A percentile compares a stretch with the other conserved stretches of the same genome.
phyloP scores from a whole-genome alignment of 1,284 basidiomycete genomes.

The Naganishia sp. region DNA sequence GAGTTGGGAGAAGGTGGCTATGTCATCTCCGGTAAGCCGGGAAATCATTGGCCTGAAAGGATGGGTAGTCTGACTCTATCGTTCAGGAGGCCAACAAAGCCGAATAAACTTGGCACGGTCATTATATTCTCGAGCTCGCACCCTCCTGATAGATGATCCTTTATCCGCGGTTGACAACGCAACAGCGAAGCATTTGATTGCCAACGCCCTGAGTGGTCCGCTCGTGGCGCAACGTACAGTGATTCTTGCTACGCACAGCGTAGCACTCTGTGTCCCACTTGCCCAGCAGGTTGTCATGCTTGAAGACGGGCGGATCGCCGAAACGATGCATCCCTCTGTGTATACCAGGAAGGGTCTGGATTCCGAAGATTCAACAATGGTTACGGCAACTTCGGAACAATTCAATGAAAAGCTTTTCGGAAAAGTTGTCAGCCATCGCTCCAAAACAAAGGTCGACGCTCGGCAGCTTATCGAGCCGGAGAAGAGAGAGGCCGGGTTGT shows the following conservation, averaged over 20 bases:
- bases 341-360: neutral
- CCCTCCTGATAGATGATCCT: constrained; percentile 59
- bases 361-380: neutral
- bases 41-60: neutral
- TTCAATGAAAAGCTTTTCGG: neutral
- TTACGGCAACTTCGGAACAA: neutral
- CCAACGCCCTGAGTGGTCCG: constrained; percentile 48
- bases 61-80: neutral
- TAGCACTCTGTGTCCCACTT: constrained; percentile 56
- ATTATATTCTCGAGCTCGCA: constrained; percentile 71
- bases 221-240: constrained; percentile 66
- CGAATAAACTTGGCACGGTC: constrained; percentile 78
- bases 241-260: constrained; percentile 72
- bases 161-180: constrained; percentile 53
- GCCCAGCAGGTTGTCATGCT: constrained; percentile 53
- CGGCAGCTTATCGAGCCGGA: constrained; percentile 70
- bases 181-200: constrained; percentile 48
- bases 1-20: constrained; percentile 79
- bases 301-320: constrained; percentile 55
- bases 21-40: constrained; percentile 27
- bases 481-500: constrained; percentile 61
- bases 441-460: constrained; percentile 32
- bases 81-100: constrained; percentile 60
- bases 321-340: neutral
- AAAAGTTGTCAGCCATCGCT: no score